Percentiles rank a stretch among this genome's conserved stretches.
Evolutionary conservation across 352 stramenopile species (phyloP).

Genomic region (Globisporangium nagaii): DNA sequence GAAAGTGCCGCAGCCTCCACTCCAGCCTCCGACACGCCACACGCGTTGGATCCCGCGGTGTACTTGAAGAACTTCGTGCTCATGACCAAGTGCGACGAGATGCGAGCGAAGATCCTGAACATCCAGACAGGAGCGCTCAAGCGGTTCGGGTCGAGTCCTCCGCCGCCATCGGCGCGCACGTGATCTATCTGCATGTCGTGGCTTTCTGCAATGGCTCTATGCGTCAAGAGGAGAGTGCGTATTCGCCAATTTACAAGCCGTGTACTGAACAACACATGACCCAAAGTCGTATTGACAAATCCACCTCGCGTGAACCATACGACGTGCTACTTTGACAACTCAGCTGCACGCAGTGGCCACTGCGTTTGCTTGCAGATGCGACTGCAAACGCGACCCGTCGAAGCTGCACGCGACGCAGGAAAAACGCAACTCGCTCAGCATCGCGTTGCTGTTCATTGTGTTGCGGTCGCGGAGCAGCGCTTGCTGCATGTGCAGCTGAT

Average conservation of each 20-base stretch:
- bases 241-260: too few relatives aligned
- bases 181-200: too few relatives aligned
- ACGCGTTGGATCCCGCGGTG: neutral
- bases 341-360: too few relatives aligned
- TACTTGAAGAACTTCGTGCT: conserved; percentile 11
- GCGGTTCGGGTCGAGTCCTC: neutral
- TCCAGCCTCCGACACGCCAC: neutral
- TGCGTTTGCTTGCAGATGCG: too few relatives aligned
- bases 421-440: too few relatives aligned
- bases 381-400: neutral
- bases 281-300: too few relatives aligned
- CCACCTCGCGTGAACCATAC: too few relatives aligned
- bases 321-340: too few relatives aligned
- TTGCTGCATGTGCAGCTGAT: neutral
- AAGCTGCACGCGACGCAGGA: neutral
- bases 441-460: neutral
- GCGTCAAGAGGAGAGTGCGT: too few relatives aligned
- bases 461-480: neutral
- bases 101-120: neutral
- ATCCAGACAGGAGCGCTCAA: conserved; percentile 2
- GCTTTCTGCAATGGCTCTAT: too few relatives aligned
- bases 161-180: neutral
- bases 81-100: neutral
- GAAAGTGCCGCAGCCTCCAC: neutral
- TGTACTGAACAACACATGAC: too few relatives aligned